Base-by-base conservation (phyloP, 2,329 filamentous ascomycete species). In the Aspergillus texensis region DNA sequence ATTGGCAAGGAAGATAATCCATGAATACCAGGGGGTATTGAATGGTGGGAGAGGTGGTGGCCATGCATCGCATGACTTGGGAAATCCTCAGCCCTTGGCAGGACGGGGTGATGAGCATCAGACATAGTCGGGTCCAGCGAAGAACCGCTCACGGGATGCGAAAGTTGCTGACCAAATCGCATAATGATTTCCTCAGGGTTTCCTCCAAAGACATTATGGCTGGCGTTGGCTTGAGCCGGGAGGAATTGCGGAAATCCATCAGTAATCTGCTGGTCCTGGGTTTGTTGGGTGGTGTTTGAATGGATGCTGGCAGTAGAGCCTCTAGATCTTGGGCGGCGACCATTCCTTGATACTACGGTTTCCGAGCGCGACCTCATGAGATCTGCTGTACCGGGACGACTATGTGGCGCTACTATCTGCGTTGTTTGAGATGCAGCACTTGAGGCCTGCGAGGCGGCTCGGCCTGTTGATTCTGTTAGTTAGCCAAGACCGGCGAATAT, bases 241-340 rank as follows among this genome's bases (percentile, higher is more conserved):
- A 80, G 70, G 58, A 79, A 80, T 46, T 79, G 74, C 12, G 76
- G 67, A 60, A 79, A 80, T 56, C 72, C 73, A 62, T 80, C 78
- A 36, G 71, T 61, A 58, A 78, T 68, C 59, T 79, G 77, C 58
- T 80, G 78, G 57, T 81, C 79, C 58, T 79, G 78, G 36, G 77
- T 78, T 61, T 79, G 76, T 67, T 81, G 78, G 45, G 79, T 80
- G 19, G 77, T 79, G 64, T 75, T 80, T n/a, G 81, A 82, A 65
- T 82, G 80, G 56, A 82, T 78, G 65, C 81, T 83, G 39, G 80
- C 77, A 11, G 80, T 82, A 53, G 80, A 82, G 39, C 79, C 80
- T 72, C 80, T 74, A 39, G 81, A 83, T 60, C 80, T 74, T 57
- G 80, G 78, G 58, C 78, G 79, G 57, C 77, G 78, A 68, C 72